These are phyloP conservation scores for Lactarius sanguifluus DNA, from an alignment of 768 basidiomycete genomes.

Conservation along the genomic window DNA sequence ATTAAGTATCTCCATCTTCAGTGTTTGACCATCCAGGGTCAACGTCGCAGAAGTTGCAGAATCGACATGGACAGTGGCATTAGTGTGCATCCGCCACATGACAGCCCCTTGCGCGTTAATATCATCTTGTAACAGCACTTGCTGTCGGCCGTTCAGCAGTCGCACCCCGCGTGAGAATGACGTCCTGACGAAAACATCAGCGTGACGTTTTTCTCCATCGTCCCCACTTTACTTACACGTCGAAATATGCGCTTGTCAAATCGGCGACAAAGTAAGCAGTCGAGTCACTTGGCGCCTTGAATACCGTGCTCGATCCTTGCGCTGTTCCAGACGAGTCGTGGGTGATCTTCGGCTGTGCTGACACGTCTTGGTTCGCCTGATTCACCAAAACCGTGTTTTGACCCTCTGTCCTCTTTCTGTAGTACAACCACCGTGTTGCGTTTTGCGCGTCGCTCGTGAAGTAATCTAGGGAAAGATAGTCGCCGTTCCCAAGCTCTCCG, in stretches of 20 bases:
- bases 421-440: slow-evolving; percentile 83
- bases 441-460: slow-evolving; percentile 73
- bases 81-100: slow-evolving; percentile 95
- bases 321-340: slow-evolving; percentile 51
- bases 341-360: slow-evolving; percentile 56
- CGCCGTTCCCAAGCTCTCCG: slow-evolving; percentile 87
- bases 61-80: slow-evolving; percentile 71
- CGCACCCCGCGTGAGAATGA: slow-evolving; percentile 85
- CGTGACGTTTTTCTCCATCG: slow-evolving; percentile 2
- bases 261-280: slow-evolving; percentile 83
- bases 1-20: slow-evolving; percentile 66
- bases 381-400: slow-evolving; percentile 91
- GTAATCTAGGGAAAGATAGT: slow-evolving; percentile 77
- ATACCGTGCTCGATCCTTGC: slow-evolving; percentile 86
- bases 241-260: slow-evolving; percentile 71
- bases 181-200: slow-evolving; percentile 41
- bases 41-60: slow-evolving; percentile 72
- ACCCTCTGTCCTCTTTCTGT: slow-evolving; percentile 95
- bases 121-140: slow-evolving; percentile 94
- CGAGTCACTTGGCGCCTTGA: slow-evolving; percentile 58
- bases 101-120: slow-evolving; percentile 58
- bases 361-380: slow-evolving; percentile 77
- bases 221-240: slow-evolving; percentile 51
- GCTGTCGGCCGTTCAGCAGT: slow-evolving; percentile 75
- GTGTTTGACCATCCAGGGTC: slow-evolving; percentile 62